These are phyloP conservation scores for Claviceps lovelessii DNA, from an alignment of 2,329 filamentous ascomycete genomes.

Conservation along the genomic window DNA sequence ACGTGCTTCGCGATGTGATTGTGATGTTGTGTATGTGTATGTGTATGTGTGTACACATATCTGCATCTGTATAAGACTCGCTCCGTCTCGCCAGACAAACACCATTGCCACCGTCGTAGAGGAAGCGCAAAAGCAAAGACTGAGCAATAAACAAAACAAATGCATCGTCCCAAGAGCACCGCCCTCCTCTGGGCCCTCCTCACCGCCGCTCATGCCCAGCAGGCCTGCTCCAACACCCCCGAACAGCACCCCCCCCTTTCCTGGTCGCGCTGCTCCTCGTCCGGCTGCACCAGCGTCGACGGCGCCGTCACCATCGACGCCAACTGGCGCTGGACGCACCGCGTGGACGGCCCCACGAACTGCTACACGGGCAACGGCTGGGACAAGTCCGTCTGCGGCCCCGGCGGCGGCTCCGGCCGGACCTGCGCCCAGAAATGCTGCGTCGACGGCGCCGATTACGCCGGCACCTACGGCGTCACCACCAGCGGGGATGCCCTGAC, in stretches of 20 bases:
- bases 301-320: slow-evolving; percentile 34
- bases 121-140: background rate
- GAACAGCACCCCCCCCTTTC: slow-evolving; percentile 39
- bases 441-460: background rate
- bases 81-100: background rate
- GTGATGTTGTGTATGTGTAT: no score
- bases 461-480: background rate
- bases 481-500: background rate
- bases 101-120: background rate
- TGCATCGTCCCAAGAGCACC: background rate
- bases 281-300: slow-evolving; percentile 34
- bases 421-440: background rate
- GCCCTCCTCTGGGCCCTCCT: background rate
- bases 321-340: background rate
- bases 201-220: slow-evolving; percentile 26
- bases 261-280: slow-evolving; percentile 38
- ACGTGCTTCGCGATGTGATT: no score
- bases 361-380: background rate
- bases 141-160: background rate
- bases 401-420: background rate
- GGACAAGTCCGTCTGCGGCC: background rate
- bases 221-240: slow-evolving; percentile 30
- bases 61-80: no score
- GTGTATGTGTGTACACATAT: no score
- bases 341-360: background rate